These are phyloP conservation scores for Alternaria sp. DNA, from an alignment of 2,329 filamentous ascomycete species.

Conservation along the genomic window DNA sequence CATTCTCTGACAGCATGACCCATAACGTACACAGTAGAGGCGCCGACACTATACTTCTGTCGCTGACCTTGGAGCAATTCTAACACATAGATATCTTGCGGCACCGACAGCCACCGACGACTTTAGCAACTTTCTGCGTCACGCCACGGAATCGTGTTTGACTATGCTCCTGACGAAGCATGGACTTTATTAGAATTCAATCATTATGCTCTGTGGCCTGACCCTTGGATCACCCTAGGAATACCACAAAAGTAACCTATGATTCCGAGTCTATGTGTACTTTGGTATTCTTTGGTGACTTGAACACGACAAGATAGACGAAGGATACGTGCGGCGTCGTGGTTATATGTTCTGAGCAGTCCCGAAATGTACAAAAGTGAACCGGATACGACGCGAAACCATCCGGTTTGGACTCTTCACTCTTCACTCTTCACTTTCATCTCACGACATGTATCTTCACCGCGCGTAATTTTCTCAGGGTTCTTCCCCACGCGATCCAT, in stretches of 20 bases:
- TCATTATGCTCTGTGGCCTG: neutral
- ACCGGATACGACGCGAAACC: neutral
- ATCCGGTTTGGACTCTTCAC: neutral
- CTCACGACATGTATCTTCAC: neutral
- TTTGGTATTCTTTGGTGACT: neutral
- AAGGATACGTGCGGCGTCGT: neutral
- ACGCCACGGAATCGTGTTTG: neutral
- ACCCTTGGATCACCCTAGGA: neutral
- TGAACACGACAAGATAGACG: neutral
- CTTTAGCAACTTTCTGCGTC: neutral
- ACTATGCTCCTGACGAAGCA: neutral
- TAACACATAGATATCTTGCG: too few species aligned
- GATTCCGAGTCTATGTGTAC: neutral
- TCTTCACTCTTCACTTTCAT: slow-evolving; percentile 1
- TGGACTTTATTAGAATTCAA: neutral
- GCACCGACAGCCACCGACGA: neutral
- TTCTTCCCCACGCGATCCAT: neutral
- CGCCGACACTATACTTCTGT: neutral
- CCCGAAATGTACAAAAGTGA: too few species aligned
- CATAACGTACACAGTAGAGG: neutral
- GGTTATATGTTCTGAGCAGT: neutral
- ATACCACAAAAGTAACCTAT: neutral
- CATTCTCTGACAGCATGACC: slow-evolving; percentile 27
- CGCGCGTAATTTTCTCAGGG: neutral
- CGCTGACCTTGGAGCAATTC: neutral